Percentiles rank a stretch among this genome's conserved stretches.
phyloP scores from a whole-genome alignment of 2,329 filamentous ascomycete genomes.

The Simplicillium sp. region DNA sequence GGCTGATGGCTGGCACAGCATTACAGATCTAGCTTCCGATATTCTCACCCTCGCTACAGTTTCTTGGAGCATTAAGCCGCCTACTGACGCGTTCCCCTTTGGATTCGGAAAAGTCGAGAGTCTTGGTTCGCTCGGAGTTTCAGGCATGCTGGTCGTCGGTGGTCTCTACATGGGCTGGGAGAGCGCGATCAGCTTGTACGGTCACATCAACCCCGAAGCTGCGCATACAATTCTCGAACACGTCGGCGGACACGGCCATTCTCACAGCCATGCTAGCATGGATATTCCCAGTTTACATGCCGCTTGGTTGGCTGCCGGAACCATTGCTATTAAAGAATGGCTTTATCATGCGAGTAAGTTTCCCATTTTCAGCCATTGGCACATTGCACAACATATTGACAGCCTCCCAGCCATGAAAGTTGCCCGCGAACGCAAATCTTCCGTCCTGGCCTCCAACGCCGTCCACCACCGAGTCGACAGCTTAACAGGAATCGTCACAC shows the following conservation, averaged over 20 bases:
- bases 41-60: constrained; percentile 90
- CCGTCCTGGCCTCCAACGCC: constrained; percentile 90
- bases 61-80: constrained; percentile 81
- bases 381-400: constrained; percentile 14
- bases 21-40: constrained; percentile 92
- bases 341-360: constrained; percentile 87
- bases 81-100: constrained; percentile 73
- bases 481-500: constrained; percentile 85
- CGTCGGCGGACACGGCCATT: constrained; percentile 42
- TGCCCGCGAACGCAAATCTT: constrained; percentile 86
- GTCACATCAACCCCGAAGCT: constrained; percentile 64
- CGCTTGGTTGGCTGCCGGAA: constrained; percentile 86
- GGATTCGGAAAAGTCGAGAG: constrained; percentile 99
- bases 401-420: constrained; percentile 73
- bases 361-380: background rate
- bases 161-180: constrained; percentile 88
- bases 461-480: constrained; percentile 95
- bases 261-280: constrained; percentile 34
- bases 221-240: constrained; percentile 55
- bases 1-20: constrained; percentile 89
- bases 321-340: constrained; percentile 92
- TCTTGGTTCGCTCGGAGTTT: constrained; percentile 85
- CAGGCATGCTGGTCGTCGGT: constrained; percentile 78
- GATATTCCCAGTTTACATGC: constrained; percentile 79
- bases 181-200: constrained; percentile 57